Percentiles rank a stretch among this genome's conserved stretches.
phyloP scores from a whole-genome alignment of 306 rosid genomes.

The Dicorynia guianensis region DNA sequence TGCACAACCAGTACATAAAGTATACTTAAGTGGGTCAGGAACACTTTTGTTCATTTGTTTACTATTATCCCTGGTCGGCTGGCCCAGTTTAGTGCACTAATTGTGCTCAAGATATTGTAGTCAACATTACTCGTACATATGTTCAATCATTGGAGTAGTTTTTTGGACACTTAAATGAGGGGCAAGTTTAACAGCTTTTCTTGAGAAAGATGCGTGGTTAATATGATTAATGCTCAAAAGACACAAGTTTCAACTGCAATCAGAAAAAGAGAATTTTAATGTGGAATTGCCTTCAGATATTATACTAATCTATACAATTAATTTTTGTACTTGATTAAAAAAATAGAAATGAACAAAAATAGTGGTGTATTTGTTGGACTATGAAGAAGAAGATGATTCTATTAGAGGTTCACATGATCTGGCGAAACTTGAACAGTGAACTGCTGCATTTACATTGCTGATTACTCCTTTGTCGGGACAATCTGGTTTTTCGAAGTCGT shows the following conservation, averaged over 20 bases:
- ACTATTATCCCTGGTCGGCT: too few relatives aligned
- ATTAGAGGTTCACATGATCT: constrained; percentile 84
- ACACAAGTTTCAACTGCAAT: background rate
- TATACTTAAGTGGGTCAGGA: too few relatives aligned
- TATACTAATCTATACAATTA: constrained; percentile 54
- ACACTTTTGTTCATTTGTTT: too few relatives aligned
- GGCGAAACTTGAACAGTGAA: constrained; percentile 88
- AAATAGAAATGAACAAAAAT: constrained; percentile 38
- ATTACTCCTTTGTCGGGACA: constrained; percentile 53
- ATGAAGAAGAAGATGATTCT: constrained; percentile 51
- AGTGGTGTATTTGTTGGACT: constrained; percentile 39
- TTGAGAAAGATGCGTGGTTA: constrained; percentile 20
- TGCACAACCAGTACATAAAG: too few relatives aligned
- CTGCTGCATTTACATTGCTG: constrained; percentile 62
- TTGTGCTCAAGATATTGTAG: too few relatives aligned
- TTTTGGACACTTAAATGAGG: too few relatives aligned
- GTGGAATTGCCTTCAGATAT: constrained; percentile 46
- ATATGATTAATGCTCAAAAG: background rate
- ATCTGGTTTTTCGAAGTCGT: constrained; percentile 70
- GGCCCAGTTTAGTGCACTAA: too few relatives aligned
- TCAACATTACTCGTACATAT: too few relatives aligned
- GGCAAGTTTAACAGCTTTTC: too few relatives aligned
- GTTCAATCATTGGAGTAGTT: too few relatives aligned
- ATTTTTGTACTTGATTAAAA: constrained; percentile 41
- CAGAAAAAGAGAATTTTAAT: constrained; percentile 25